phyloP scores from a whole-genome alignment of 495 filamentous ascomycete species.

The Penicillium daleae region DNA sequence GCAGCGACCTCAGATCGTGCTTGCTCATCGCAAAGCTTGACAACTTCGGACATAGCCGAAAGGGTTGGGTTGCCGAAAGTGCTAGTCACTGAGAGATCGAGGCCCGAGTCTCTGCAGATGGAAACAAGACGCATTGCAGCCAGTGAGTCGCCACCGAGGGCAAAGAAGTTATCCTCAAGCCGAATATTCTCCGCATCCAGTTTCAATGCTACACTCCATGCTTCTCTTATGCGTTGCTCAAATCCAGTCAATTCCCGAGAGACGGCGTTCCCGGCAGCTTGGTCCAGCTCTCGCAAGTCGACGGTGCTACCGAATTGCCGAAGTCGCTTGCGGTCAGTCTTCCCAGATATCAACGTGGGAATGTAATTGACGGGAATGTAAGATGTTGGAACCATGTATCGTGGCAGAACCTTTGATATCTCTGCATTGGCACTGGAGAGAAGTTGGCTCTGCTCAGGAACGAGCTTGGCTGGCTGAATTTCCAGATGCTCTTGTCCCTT shows the following conservation, averaged over 20 bases:
- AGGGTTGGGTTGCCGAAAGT: conserved; percentile 55
- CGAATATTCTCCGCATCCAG: conserved; percentile 36
- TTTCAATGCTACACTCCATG: conserved; percentile 50
- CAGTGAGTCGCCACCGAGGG: conserved; percentile 65
- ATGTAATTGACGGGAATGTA: conserved; percentile 46
- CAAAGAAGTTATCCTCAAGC: conserved; percentile 57
- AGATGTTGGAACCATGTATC: conserved; percentile 51
- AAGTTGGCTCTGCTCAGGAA: conserved; percentile 22
- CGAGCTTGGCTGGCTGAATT: conserved; percentile 19
- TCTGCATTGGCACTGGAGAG: conserved; percentile 35
- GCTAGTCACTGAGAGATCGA: conserved; percentile 41
- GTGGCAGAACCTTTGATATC: conserved; percentile 38
- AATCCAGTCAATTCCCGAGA: conserved; percentile 37
- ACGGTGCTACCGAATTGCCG: conserved; percentile 37
- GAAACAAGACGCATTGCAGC: conserved; percentile 58
- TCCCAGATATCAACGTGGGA: conserved; percentile 47
- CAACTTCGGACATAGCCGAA: conserved; percentile 40
- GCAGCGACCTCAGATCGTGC: conserved; percentile 22
- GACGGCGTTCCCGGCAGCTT: conserved; percentile 10
- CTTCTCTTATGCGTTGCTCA: conserved; percentile 42
- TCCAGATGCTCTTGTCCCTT: conserved; percentile 25
- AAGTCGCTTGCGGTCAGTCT: conserved; percentile 49
- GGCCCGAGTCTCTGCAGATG: conserved; percentile 33
- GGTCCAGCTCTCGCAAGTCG: conserved; percentile 37
- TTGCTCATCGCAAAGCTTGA: conserved; percentile 18